Conservation (phyloP, 345 rosid genomes). For the Excoecaria agallocha region DNA sequence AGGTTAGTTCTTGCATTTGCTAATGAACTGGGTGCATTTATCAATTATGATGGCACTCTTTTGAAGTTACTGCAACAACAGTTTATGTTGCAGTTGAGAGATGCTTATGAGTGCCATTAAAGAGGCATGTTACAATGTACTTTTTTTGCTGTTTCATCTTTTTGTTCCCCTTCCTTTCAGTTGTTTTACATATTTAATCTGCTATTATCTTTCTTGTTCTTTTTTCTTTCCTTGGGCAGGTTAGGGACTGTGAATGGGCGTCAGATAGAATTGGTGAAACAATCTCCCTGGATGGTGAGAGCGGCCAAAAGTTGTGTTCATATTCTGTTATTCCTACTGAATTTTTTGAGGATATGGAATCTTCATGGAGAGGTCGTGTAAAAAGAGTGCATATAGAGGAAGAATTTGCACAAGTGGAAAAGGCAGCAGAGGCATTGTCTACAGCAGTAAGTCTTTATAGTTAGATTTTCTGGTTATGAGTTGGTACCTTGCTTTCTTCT, state of each 20-base stretch:
- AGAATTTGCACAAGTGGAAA: constrained; percentile 60
- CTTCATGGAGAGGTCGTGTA: constrained; percentile 80
- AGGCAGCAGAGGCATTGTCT: constrained; percentile 66
- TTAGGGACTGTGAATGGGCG: constrained; percentile 65
- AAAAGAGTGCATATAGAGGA: constrained; percentile 73
- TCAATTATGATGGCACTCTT: not conserved
- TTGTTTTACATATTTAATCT: not conserved
- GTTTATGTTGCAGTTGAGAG: not conserved
- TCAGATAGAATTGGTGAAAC: constrained; percentile 64
- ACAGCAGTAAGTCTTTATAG: constrained; percentile 51
- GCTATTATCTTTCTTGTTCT: not conserved
- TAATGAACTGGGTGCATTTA: not conserved
- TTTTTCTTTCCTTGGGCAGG: constrained; percentile 38
- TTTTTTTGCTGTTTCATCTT: not conserved
- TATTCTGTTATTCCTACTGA: constrained; percentile 56
- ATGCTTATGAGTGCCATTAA: not conserved
- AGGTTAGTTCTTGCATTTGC: not conserved
- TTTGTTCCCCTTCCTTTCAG: not conserved
- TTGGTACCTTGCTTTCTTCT: constrained; percentile 5
- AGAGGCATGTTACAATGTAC: not conserved
- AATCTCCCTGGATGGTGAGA: constrained; percentile 69
- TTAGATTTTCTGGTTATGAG: constrained; percentile 5
- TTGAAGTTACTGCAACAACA: not conserved
- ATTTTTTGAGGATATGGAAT: constrained; percentile 89
- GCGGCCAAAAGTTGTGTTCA: constrained; percentile 46